Conservation (phyloP, 164 flowering plant species). For the Malania oleifera region DNA sequence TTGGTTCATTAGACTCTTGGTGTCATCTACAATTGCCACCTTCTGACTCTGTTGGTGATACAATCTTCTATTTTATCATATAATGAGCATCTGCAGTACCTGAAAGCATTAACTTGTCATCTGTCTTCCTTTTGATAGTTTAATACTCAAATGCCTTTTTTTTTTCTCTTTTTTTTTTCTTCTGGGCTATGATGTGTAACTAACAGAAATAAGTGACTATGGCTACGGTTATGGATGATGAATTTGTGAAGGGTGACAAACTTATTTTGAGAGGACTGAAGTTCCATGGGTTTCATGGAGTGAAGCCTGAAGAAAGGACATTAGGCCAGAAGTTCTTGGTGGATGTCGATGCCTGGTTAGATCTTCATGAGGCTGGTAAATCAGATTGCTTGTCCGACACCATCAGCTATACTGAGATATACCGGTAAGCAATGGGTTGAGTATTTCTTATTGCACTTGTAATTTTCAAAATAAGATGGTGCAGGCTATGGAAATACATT, state of each 20-base stretch:
- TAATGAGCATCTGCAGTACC: too few species aligned
- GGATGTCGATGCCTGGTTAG: slow-evolving; percentile 93
- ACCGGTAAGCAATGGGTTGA: slow-evolving; percentile 49
- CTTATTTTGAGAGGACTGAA: slow-evolving; percentile 79
- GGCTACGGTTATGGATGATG: slow-evolving; percentile 22
- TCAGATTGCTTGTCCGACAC: slow-evolving; percentile 69
- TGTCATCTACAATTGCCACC: too few species aligned
- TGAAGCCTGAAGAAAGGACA: slow-evolving; percentile 59
- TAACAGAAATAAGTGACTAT: too few species aligned
- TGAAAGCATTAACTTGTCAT: too few species aligned
- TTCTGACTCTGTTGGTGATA: too few species aligned
- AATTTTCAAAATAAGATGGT: too few species aligned
- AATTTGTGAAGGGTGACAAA: slow-evolving; percentile 58
- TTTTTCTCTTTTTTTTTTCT: neutral
- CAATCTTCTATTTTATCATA: too few species aligned
- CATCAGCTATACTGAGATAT: slow-evolving; percentile 69
- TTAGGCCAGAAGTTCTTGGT: slow-evolving; percentile 88
- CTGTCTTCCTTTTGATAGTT: too few species aligned
- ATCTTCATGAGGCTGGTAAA: slow-evolving; percentile 62
- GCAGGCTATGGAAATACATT: too few species aligned
- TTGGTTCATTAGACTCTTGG: too few species aligned
- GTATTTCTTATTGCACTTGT: too few species aligned
- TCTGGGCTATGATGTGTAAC: slow-evolving; percentile 6
- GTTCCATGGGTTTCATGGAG: slow-evolving; percentile 95
- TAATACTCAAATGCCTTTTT: neutral